Evolutionary conservation across 305 asterid species (phyloP).

Genomic region (Solanum hybrid): DNA sequence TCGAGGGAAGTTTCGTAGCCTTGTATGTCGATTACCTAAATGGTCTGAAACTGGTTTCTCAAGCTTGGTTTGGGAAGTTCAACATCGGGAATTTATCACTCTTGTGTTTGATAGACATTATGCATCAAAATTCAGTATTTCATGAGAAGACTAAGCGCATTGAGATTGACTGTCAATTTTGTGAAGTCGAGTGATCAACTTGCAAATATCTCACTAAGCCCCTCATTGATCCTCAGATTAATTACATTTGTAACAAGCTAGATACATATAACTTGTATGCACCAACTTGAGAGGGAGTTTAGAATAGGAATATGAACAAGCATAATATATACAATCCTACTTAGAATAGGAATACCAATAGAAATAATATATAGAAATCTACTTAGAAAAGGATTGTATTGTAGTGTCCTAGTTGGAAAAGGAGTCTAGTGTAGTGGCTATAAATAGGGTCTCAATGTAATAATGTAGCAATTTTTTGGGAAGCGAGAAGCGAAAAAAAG

Average conservation of each 20-base stretch:
- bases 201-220: background rate
- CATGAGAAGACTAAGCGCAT: background rate
- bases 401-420: background rate
- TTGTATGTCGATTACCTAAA: background rate
- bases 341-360: background rate
- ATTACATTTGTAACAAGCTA: background rate
- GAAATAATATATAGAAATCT: background rate
- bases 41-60: background rate
- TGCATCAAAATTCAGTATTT: background rate
- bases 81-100: background rate
- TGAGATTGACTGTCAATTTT: background rate
- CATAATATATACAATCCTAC: background rate
- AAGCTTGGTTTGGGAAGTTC: background rate
- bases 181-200: background rate
- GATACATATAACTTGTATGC: background rate
- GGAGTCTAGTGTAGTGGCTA: background rate
- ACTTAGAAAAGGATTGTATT: background rate
- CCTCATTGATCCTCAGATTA: background rate
- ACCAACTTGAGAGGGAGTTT: background rate
- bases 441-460: background rate
- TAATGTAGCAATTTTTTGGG: background rate
- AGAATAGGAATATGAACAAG: background rate
- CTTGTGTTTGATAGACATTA: background rate
- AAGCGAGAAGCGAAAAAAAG: background rate
- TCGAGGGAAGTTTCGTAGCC: background rate